These are phyloP conservation scores for Hondaea fermentalgiana DNA, from an alignment of 108 stramenopile genomes.

Conservation along the genomic window DNA sequence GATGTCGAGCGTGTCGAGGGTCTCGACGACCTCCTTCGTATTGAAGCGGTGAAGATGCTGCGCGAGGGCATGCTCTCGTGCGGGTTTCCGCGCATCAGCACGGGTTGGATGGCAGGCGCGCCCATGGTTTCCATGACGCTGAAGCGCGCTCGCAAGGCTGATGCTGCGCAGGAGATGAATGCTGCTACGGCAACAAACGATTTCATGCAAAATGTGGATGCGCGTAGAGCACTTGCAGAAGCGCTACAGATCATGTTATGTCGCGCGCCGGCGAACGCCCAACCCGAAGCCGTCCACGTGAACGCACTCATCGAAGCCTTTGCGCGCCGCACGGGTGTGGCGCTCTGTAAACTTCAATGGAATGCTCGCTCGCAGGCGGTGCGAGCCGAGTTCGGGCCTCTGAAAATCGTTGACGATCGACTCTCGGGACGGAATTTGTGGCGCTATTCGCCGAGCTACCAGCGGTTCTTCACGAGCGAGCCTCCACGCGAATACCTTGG, in stretches of 20 bases:
- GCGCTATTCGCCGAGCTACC: constrained; percentile 7
- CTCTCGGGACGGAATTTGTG: not conserved
- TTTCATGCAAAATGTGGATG: no score
- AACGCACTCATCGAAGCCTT: not conserved
- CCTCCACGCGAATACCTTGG: not conserved
- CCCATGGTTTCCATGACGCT: not conserved
- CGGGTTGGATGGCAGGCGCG: not conserved
- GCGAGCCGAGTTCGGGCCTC: not conserved
- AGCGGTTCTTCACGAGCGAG: not conserved
- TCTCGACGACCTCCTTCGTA: not conserved
- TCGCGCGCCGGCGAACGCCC: not conserved
- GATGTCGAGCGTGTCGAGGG: not conserved
- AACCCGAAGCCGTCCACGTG: not conserved
- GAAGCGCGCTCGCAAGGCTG: not conserved
- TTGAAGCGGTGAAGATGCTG: not conserved
- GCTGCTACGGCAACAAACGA: no score
- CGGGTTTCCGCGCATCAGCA: not conserved
- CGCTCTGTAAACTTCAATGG: not conserved
- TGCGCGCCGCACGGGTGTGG: not conserved
- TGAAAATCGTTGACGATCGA: not conserved
- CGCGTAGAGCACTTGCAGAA: not conserved
- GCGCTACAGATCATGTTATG: not conserved
- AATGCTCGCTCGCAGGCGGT: not conserved
- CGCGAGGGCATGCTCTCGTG: not conserved
- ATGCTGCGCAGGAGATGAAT: no score